These are phyloP conservation scores for Giardia muris DNA, from an alignment of 208 protist genomes.

Conservation along the genomic window DNA sequence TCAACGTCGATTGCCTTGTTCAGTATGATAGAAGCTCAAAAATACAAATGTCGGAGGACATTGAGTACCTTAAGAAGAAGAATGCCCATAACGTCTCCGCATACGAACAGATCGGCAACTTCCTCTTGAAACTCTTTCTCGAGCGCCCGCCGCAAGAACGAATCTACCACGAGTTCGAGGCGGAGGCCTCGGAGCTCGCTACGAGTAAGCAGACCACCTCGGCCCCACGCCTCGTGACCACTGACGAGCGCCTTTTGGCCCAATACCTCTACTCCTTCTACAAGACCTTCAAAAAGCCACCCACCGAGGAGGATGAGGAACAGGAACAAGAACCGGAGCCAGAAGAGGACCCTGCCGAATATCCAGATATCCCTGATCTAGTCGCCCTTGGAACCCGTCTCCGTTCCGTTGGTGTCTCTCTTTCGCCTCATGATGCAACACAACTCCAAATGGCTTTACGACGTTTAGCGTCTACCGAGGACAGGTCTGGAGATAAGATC, in stretches of 20 bases:
- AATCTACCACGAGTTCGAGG: slow-evolving; percentile 10
- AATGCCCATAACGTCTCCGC: neutral
- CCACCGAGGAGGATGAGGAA: neutral
- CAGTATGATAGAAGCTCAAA: neutral
- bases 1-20: neutral
- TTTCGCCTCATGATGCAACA: slow-evolving; percentile 4
- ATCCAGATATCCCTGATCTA: neutral
- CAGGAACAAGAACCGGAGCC: neutral
- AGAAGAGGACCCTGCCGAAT: neutral
- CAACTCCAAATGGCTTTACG: neutral
- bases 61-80: slow-evolving; percentile 15
- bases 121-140: slow-evolving; percentile 2
- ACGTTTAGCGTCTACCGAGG: neutral
- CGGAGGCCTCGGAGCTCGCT: neutral
- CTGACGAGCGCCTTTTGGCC: neutral
- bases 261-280: neutral
- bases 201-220: neutral
- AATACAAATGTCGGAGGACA: neutral
- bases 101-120: slow-evolving; percentile 12
- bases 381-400: neutral
- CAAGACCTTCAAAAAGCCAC: neutral
- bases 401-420: neutral
- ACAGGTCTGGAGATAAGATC: neutral
- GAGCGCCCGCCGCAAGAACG: slow-evolving; percentile 15
- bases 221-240: neutral